A percentile compares a stretch with the other conserved stretches of the same genome.
These are phyloP conservation scores for Xylaria venustula DNA, from an alignment of 495 filamentous ascomycete species.

Conservation along the genomic window DNA sequence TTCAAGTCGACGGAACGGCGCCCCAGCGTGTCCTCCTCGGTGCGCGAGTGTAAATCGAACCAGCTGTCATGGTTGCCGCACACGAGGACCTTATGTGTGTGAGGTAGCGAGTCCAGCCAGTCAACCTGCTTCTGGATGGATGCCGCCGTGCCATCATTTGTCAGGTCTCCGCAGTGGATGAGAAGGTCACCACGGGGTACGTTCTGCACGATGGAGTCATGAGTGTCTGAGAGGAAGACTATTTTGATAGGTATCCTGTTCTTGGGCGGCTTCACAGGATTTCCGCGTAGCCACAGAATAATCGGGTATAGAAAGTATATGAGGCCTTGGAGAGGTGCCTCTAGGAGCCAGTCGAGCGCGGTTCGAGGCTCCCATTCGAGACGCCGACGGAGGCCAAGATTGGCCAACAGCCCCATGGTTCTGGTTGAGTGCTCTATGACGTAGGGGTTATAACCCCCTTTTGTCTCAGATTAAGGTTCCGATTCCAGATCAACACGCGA, in stretches of 20 bases:
- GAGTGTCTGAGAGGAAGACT: slow-evolving; percentile 90
- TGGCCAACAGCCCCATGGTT: slow-evolving; percentile 31
- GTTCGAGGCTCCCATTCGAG: slow-evolving; percentile 51
- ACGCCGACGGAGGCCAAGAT: slow-evolving; percentile 37
- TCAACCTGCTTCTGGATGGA: slow-evolving; percentile 76
- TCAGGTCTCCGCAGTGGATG: slow-evolving; percentile 86
- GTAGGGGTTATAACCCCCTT: neutral
- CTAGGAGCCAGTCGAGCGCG: slow-evolving; percentile 46
- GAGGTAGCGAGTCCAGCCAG: slow-evolving; percentile 73
- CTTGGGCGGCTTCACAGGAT: slow-evolving; percentile 51
- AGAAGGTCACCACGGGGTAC: slow-evolving; percentile 80
- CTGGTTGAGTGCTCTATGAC: neutral
- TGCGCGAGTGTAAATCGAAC: slow-evolving; percentile 59
- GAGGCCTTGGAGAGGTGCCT: slow-evolving; percentile 50
- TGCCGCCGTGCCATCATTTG: slow-evolving; percentile 64
- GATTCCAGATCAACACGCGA: no score
- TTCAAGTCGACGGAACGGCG: slow-evolving; percentile 42
- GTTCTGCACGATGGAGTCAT: slow-evolving; percentile 55
- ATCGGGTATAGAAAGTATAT: slow-evolving; percentile 55
- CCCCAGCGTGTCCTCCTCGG: slow-evolving; percentile 33
- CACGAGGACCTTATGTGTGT: slow-evolving; percentile 78
- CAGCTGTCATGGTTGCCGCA: slow-evolving; percentile 88
- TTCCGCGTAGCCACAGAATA: slow-evolving; percentile 62
- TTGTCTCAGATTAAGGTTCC: neutral
- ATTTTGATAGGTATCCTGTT: slow-evolving; percentile 62